These are phyloP conservation scores for Lachnellula cervina DNA, from an alignment of 2,329 filamentous ascomycete genomes.

Conservation along the genomic window DNA sequence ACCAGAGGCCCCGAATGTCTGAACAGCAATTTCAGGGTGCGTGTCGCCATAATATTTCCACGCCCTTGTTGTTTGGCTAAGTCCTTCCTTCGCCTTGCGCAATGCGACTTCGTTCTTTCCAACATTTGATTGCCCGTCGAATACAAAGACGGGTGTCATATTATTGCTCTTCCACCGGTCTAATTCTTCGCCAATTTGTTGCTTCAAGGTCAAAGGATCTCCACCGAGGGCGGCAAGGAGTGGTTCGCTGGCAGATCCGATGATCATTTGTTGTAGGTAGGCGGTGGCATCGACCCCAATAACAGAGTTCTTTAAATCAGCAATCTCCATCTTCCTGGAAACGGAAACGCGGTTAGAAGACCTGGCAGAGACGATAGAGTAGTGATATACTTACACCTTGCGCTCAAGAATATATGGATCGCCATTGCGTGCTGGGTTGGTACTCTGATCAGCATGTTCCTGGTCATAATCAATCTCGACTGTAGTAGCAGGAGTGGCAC, in stretches of 20 bases:
- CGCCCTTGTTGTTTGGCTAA: constrained; percentile 67
- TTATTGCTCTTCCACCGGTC: constrained; percentile 63
- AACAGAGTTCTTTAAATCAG: constrained; percentile 67
- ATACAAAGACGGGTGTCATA: constrained; percentile 82
- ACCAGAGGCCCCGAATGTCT: constrained; percentile 82
- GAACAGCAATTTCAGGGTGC: constrained; percentile 73
- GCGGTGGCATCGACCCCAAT: constrained; percentile 87
- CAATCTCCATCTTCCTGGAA: constrained; percentile 47
- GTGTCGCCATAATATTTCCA: constrained; percentile 85
- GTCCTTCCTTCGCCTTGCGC: constrained; percentile 59
- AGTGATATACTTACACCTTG: constrained; percentile 3
- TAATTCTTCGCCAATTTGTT: constrained; percentile 72
- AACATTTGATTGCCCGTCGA: constrained; percentile 78
- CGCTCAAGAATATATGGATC: constrained; percentile 4
- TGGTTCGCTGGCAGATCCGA: constrained; percentile 72
- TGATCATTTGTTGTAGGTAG: constrained; percentile 76
- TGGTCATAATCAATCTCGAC: neutral
- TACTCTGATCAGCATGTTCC: neutral
- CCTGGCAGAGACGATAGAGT: neutral
- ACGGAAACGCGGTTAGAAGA: neutral
- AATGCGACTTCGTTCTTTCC: constrained; percentile 68
- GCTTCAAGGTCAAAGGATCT: constrained; percentile 71
- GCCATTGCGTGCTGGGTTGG: constrained; percentile 1
- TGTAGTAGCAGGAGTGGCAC: neutral
- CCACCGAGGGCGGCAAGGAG: constrained; percentile 87